A percentile compares a stretch with the other conserved stretches of the same genome.
phyloP scores from a whole-genome alignment of 495 filamentous ascomycete species.

The Jackrogersella minutella region DNA sequence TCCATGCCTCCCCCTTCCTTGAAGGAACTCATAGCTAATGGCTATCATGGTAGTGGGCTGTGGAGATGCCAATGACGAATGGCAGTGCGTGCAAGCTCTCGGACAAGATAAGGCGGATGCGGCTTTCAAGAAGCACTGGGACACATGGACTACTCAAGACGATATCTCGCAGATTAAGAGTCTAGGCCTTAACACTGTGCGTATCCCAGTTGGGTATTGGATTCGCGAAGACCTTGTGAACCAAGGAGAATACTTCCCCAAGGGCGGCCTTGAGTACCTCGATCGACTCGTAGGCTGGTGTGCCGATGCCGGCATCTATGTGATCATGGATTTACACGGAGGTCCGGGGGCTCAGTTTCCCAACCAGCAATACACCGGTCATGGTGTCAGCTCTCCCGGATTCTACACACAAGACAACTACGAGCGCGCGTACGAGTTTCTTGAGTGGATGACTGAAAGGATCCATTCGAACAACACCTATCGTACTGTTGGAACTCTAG shows the following conservation, averaged over 20 bases:
- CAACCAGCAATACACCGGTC: slow-evolving; percentile 63
- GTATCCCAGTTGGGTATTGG: slow-evolving; percentile 72
- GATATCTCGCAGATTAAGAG: slow-evolving; percentile 63
- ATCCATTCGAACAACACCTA: slow-evolving; percentile 57
- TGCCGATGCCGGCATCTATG: slow-evolving; percentile 62
- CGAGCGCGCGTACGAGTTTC: slow-evolving; percentile 64
- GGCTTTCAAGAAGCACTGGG: slow-evolving; percentile 66
- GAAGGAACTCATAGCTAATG: neutral
- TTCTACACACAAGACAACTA: slow-evolving; percentile 67
- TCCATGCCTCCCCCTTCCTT: neutral
- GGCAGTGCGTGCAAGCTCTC: slow-evolving; percentile 62
- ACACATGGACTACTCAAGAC: slow-evolving; percentile 62
- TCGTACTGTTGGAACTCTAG: slow-evolving; percentile 63
- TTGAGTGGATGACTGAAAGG: slow-evolving; percentile 65
- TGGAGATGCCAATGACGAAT: slow-evolving; percentile 58
- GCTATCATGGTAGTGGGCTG: slow-evolving; percentile 57
- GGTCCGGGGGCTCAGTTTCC: slow-evolving; percentile 65
- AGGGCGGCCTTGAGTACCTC: slow-evolving; percentile 63
- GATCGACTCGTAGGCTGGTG: slow-evolving; percentile 64
- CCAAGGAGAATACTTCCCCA: slow-evolving; percentile 59
- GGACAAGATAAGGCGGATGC: slow-evolving; percentile 62
- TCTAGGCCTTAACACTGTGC: slow-evolving; percentile 65
- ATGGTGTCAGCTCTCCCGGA: slow-evolving; percentile 55
- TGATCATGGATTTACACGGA: slow-evolving; percentile 72
- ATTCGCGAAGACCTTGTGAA: slow-evolving; percentile 66